phyloP scores from a whole-genome alignment of 495 filamentous ascomycete species.

The Xylaria curta region DNA sequence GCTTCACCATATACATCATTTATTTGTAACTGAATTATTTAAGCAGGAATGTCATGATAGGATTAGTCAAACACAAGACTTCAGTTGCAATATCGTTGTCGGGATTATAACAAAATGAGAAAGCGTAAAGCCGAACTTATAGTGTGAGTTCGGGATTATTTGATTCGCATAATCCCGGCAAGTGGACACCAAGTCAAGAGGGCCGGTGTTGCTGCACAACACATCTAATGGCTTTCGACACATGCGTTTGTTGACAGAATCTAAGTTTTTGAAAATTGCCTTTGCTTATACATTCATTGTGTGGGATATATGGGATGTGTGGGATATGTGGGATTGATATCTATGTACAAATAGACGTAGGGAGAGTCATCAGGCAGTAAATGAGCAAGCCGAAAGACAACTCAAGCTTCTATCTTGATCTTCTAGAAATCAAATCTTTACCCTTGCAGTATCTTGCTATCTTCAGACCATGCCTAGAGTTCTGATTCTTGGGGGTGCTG shows the following conservation, averaged over 20 bases:
- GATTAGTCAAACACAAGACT: too few relatives aligned
- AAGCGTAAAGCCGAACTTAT: background rate
- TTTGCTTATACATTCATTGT: background rate
- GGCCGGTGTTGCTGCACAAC: background rate
- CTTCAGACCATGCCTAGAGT: conserved; percentile 46
- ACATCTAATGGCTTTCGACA: background rate
- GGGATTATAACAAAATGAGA: background rate
- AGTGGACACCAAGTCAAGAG: background rate
- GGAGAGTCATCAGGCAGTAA: background rate
- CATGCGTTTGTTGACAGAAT: background rate
- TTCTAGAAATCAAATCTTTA: background rate
- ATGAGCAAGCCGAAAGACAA: background rate
- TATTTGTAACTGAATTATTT: too few relatives aligned
- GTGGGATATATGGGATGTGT: conserved; percentile 3
- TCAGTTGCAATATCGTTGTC: background rate
- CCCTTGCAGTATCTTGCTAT: background rate
- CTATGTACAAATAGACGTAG: background rate
- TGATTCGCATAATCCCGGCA: background rate
- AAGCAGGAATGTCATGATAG: too few relatives aligned
- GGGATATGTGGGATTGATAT: background rate
- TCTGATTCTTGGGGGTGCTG: conserved; percentile 53
- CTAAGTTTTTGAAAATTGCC: background rate
- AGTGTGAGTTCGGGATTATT: background rate
- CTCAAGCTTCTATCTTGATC: background rate
- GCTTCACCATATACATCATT: too few relatives aligned